phyloP scores from a whole-genome alignment of 2,329 filamentous ascomycete species.

The Diplodia corticola region DNA sequence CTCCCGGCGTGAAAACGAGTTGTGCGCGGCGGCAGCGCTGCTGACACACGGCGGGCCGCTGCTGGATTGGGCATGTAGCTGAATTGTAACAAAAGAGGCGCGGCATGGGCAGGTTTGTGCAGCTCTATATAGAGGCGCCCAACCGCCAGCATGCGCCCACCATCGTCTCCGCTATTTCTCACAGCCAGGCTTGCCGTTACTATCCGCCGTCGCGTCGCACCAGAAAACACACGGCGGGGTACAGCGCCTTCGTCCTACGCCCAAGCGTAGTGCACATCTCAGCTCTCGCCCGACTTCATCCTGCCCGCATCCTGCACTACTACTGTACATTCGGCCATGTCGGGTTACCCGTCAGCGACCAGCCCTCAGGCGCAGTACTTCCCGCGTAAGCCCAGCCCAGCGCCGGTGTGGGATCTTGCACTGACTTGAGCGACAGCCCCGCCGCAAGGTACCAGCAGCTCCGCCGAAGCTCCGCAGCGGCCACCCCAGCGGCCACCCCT shows the following conservation, averaged over 20 bases:
- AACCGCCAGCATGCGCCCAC: conserved; percentile 5
- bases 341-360: conserved; percentile 26
- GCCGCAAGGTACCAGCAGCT: conserved; percentile 28
- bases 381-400: conserved; percentile 27
- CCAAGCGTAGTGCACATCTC: background rate
- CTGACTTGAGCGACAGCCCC: conserved; percentile 11
- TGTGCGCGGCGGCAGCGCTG: background rate
- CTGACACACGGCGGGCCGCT: background rate
- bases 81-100: background rate
- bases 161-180: background rate
- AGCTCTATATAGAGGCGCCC: conserved; percentile 20
- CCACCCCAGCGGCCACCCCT: background rate
- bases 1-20: background rate
- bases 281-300: background rate
- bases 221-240: conserved; percentile 6
- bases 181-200: background rate
- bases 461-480: background rate
- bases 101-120: background rate
- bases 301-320: background rate
- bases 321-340: conserved; percentile 8
- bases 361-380: conserved; percentile 40
- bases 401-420: background rate
- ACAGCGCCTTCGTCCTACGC: background rate
- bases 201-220: background rate
- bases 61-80: background rate